Conservation (phyloP, 441 rosid species). For the Pelargonium myrrhifolium region DNA sequence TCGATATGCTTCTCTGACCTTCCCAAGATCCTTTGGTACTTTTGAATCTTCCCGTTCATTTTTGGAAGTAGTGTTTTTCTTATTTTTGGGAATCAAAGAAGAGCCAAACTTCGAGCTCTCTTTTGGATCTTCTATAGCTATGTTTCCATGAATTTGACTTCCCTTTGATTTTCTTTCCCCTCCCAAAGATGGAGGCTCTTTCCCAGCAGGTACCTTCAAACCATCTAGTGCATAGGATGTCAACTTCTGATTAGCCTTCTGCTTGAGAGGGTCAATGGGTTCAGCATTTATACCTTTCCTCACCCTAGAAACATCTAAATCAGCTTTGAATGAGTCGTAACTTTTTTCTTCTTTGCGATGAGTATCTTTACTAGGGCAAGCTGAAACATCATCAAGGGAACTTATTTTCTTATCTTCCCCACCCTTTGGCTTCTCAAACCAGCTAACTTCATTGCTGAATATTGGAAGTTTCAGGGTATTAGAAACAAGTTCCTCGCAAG, state of each 20-base stretch:
- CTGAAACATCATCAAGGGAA: conserved; percentile 35
- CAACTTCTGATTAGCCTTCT: conserved; percentile 36
- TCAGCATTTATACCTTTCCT: conserved; percentile 41
- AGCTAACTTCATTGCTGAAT: conserved; percentile 33
- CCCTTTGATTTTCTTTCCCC: conserved; percentile 49
- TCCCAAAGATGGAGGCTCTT: conserved; percentile 41
- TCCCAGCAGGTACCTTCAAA: conserved; percentile 30
- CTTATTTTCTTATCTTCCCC: conserved; percentile 36
- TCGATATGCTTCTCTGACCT: conserved; percentile 54
- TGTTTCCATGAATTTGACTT: conserved; percentile 33
- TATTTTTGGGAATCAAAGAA: conserved; percentile 39
- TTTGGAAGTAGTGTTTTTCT: conserved; percentile 38
- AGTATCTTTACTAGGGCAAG: conserved; percentile 35
- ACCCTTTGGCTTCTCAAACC: conserved; percentile 40
- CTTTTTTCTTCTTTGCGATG: conserved; percentile 30
- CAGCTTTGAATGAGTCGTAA: conserved; percentile 20
- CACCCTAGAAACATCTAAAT: conserved; percentile 30
- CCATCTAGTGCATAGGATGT: conserved; percentile 33
- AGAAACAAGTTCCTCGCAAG: conserved; percentile 66
- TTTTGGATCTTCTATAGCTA: conserved; percentile 31
- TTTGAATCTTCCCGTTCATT: conserved; percentile 40
- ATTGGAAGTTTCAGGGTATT: conserved; percentile 56
- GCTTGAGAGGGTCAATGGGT: conserved; percentile 27
- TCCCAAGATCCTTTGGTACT: conserved; percentile 37
- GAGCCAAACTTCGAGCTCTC: conserved; percentile 36